Evolutionary conservation across 2,329 filamentous ascomycete genomes (phyloP), one percentile per base, ranked within the genome.

Genomic region (Cladophialophora chaetospira): DNA sequence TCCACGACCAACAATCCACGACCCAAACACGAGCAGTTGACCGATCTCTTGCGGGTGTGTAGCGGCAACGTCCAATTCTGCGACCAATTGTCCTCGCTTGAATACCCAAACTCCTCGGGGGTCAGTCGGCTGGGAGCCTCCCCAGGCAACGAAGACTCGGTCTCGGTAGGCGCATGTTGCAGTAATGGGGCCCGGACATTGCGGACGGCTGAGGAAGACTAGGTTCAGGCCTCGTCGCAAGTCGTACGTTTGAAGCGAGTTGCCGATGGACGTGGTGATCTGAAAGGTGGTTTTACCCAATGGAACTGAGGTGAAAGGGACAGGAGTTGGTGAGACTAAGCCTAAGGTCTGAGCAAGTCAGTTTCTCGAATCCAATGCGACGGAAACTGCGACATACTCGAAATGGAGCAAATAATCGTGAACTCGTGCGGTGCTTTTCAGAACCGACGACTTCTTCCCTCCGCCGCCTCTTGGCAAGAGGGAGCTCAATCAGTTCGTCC

Each of bases 261-360:
- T 84, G 61, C 93, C 94, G 60, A 95, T 89, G 0, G 91, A 97
- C 26, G 94, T 99, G 29, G 94, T 97, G 73, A 99, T 91, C 72
- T 99, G 94, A 70, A 96, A 99, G 3, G 91, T 96, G 0, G 90
- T 93, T 75, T 96, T 96, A 56, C 94, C 94, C 13, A 96, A 80
- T 0, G 93, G 89, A 28, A 95, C 82, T 4, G 88, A 88, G 2
- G 93, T 92, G 70, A 99, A 97, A 0, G 94, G 93, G 0, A 97
- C 91, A 46, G 80, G 76, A 2, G 93, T 97, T 0, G 94, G 91
- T 4, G 94, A 97, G 1, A 99, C 91, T 28, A 99, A 81, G 13
- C 94, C 94, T 63, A 99, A 83, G 44, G 93, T 97, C 90, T 96
- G 70, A 31, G 38, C 50, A 23, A 25, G 31, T 25, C 31, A 46